phyloP scores from a whole-genome alignment of 2,329 filamentous ascomycete species.

The Apiospora koreana region DNA sequence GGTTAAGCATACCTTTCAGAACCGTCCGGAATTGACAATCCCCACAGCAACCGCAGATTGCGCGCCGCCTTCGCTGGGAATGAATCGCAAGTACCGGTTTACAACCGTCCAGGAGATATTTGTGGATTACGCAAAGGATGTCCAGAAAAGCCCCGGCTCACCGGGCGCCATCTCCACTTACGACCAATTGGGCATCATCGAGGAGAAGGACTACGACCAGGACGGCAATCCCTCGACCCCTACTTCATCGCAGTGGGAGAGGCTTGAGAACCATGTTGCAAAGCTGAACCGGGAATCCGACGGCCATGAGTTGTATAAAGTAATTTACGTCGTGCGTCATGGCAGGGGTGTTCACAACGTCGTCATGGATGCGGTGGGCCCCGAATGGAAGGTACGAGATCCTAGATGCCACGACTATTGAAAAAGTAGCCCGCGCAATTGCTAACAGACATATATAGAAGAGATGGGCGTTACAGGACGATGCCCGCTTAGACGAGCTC shows the following conservation, averaged over 20 bases:
- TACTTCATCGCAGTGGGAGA: constrained; percentile 15
- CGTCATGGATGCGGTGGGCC: constrained; percentile 18
- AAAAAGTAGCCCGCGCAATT: neutral
- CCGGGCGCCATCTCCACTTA: neutral
- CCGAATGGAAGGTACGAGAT: constrained; percentile 15
- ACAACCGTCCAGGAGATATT: constrained; percentile 1
- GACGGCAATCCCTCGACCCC: neutral
- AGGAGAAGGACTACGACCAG: neutral
- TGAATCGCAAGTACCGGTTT: constrained; percentile 3
- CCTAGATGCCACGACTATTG: too few relatives aligned
- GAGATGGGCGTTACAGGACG: constrained; percentile 18
- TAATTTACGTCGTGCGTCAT: constrained; percentile 21
- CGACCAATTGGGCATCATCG: neutral
- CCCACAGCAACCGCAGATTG: neutral
- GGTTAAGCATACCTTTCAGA: neutral
- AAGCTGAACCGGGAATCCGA: constrained; percentile 12
- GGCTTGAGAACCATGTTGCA: constrained; percentile 14
- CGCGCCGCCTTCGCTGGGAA: neutral
- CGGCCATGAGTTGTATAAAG: constrained; percentile 18
- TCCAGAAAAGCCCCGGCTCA: neutral
- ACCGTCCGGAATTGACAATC: neutral
- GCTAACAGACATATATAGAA: constrained; percentile 10
- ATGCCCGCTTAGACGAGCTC: constrained; percentile 10
- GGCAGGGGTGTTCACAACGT: constrained; percentile 20
- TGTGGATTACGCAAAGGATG: constrained; percentile 4